Percentiles rank a stretch among this genome's conserved stretches.
Conservation (phyloP, 2,329 filamentous ascomycete species). For the Onygenales sp. region DNA sequence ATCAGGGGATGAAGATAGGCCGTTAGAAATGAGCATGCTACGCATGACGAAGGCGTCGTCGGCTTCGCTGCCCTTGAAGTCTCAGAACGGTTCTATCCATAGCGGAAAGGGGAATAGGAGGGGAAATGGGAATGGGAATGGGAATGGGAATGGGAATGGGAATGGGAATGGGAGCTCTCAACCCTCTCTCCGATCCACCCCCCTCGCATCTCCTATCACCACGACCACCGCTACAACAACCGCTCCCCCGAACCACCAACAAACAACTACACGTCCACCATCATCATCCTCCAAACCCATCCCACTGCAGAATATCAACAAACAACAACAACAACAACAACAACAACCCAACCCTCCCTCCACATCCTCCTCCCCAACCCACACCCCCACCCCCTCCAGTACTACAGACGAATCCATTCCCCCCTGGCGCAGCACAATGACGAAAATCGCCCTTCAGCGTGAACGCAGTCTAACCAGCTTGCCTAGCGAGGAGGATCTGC, state of each 20-base stretch:
- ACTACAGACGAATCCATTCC: neutral
- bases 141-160: no score
- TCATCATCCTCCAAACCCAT: neutral
- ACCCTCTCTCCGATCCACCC: neutral
- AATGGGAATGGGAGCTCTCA: no score
- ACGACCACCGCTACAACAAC: no score
- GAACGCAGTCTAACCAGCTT: conserved; percentile 43
- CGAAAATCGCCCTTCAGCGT: conserved; percentile 14
- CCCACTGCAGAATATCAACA: neutral
- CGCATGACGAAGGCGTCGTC: conserved; percentile 7
- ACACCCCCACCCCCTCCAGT: neutral
- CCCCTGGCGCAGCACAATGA: neutral
- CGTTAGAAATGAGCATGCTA: conserved; percentile 69
- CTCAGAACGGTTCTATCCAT: no score
- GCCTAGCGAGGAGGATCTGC: conserved; percentile 47
- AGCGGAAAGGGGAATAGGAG: no score
- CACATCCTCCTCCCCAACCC: neutral
- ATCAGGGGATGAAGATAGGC: conserved; percentile 70
- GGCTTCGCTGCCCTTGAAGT: neutral
- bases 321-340: no score
- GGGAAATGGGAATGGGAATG: no score
- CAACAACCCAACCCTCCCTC: neutral
- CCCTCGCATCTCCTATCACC: neutral
- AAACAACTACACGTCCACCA: no score
- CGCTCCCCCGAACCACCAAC: no score